Conservation (phyloP, 257 asterid species). For the Capsicum chinense region DNA sequence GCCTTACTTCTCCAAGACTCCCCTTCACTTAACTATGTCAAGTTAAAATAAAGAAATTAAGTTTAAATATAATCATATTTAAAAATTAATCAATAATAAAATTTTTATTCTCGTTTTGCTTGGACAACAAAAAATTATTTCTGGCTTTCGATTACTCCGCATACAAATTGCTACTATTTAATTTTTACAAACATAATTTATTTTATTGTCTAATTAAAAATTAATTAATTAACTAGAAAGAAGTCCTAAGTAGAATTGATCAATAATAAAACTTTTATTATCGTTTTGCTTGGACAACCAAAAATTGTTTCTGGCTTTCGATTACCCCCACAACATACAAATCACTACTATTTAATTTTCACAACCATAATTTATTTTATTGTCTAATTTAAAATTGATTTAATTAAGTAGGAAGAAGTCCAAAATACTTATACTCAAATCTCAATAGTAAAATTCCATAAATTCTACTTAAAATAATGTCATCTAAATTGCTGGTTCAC, state of each 20-base stretch:
- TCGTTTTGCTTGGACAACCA: background rate
- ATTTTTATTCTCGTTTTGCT: background rate
- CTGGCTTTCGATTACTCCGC: background rate
- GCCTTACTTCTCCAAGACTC: too few relatives aligned
- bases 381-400: background rate
- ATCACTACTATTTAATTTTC: background rate
- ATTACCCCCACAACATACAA: background rate
- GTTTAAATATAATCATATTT: too few relatives aligned
- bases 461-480: background rate
- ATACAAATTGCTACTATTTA: background rate
- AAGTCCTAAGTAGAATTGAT: background rate
- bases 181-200: background rate
- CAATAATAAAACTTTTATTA: background rate
- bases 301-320: background rate
- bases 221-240: background rate
- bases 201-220: too few relatives aligned
- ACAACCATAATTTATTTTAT: background rate
- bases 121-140: background rate
- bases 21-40: too few relatives aligned
- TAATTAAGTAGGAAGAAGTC: background rate
- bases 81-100: too few relatives aligned
- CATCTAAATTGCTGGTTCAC: background rate
- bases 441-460: background rate
- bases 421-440: background rate
- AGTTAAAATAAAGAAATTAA: too few relatives aligned